Conservation (phyloP, 1,284 basidiomycete genomes). For the Fistulinella cinereoalba region DNA sequence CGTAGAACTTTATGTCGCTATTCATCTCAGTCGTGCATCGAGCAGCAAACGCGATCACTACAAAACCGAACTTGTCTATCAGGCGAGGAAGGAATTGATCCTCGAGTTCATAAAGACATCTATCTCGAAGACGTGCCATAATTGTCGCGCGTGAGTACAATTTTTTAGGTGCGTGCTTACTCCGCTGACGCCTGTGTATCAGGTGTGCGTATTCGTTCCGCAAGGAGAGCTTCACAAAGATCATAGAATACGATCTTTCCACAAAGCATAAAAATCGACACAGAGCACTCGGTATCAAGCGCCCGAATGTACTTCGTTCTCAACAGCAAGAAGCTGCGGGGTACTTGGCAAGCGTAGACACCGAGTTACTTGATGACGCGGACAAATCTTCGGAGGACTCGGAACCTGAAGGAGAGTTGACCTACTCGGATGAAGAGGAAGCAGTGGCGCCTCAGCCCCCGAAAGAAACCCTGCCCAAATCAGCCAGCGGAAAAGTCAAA, state of each 20-base stretch:
- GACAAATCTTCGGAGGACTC: slow-evolving; percentile 38
- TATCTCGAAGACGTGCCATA: slow-evolving; percentile 71
- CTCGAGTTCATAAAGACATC: slow-evolving; percentile 79
- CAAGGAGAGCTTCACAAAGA: slow-evolving; percentile 92
- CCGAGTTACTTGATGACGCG: slow-evolving; percentile 46
- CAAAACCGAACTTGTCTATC: slow-evolving; percentile 87
- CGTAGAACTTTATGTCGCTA: slow-evolving; percentile 71
- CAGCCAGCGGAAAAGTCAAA: slow-evolving; percentile 79
- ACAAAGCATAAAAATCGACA: slow-evolving; percentile 75
- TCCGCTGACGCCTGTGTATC: slow-evolving; percentile 6
- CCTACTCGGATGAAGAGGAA: slow-evolving; percentile 49
- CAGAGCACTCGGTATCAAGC: slow-evolving; percentile 50
- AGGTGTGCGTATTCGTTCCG: slow-evolving; percentile 87
- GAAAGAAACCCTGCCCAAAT: slow-evolving; percentile 46
- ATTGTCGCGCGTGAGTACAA: slow-evolving; percentile 78
- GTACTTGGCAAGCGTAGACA: slow-evolving; percentile 24
- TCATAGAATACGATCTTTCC: slow-evolving; percentile 90
- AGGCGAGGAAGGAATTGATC: slow-evolving; percentile 83
- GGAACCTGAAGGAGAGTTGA: slow-evolving; percentile 46
- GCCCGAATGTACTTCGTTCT: slow-evolving; percentile 69
- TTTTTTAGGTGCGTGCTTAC: background rate
- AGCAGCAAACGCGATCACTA: slow-evolving; percentile 76
- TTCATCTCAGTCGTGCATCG: slow-evolving; percentile 59
- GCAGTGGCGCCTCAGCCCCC: slow-evolving; percentile 25
- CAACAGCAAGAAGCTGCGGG: slow-evolving; percentile 38